A percentile compares a stretch with the other conserved stretches of the same genome.
Conservation (phyloP, 2,329 filamentous ascomycete genomes). For the Parascedosporium putredinis region DNA sequence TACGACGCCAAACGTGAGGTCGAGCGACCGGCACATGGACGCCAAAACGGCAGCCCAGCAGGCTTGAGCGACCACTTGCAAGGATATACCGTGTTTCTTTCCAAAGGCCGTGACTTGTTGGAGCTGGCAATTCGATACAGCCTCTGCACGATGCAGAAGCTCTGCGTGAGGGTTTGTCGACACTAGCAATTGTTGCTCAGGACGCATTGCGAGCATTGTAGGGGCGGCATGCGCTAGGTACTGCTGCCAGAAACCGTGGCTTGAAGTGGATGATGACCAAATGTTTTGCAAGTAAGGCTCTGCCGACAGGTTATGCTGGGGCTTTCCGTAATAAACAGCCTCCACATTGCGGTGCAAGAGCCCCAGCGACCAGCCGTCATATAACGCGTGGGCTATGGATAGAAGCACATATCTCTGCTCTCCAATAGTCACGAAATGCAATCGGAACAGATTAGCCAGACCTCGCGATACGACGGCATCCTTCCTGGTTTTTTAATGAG, state of each 20-base stretch:
- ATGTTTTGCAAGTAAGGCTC: slow-evolving; percentile 35
- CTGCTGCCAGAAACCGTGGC: slow-evolving; percentile 57
- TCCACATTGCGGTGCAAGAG: slow-evolving; percentile 63
- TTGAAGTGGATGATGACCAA: background rate
- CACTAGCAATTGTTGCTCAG: too few relatives aligned
- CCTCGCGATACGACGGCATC: slow-evolving; percentile 27
- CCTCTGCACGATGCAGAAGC: slow-evolving; percentile 1
- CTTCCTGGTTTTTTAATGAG: slow-evolving; percentile 26
- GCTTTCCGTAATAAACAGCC: slow-evolving; percentile 46
- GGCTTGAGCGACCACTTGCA: slow-evolving; percentile 67
- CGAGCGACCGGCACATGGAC: slow-evolving; percentile 50
- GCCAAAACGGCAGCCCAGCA: slow-evolving; percentile 67
- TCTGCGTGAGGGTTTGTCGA: background rate
- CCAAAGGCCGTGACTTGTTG: slow-evolving; percentile 43
- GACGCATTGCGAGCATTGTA: slow-evolving; percentile 19
- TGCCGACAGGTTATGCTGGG: slow-evolving; percentile 33
- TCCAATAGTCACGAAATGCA: slow-evolving; percentile 29
- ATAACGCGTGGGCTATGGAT: slow-evolving; percentile 76
- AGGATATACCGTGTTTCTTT: slow-evolving; percentile 53
- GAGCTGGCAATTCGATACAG: background rate
- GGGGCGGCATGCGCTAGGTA: slow-evolving; percentile 44
- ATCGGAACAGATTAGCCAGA: slow-evolving; percentile 33
- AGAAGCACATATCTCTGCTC: slow-evolving; percentile 40
- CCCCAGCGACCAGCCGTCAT: slow-evolving; percentile 77
- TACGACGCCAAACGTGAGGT: slow-evolving; percentile 74